These are phyloP conservation scores for Metschnikowia amazonensis DNA, from an alignment of 805 yeast genomes.

Conservation along the genomic window DNA sequence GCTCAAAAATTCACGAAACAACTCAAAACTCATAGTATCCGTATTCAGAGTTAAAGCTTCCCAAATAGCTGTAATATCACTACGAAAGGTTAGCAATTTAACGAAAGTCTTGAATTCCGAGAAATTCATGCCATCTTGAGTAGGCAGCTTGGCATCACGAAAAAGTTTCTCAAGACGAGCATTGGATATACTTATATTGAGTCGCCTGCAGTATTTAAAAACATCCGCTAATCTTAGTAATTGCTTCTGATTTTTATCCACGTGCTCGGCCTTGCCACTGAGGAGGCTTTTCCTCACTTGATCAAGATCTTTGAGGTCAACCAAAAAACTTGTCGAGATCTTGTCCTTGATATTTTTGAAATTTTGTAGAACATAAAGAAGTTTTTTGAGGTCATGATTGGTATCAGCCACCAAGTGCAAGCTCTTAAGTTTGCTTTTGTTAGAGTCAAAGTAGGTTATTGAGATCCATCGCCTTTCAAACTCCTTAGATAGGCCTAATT, in stretches of 20 bases:
- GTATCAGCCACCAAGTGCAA: conserved; percentile 72
- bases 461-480: conserved; percentile 73
- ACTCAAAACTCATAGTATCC: conserved; percentile 20
- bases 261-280: conserved; percentile 19
- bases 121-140: conserved; percentile 49
- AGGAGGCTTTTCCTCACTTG: conserved; percentile 26
- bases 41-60: conserved; percentile 23
- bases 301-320: conserved; percentile 37
- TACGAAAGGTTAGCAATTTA: conserved; percentile 56
- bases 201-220: conserved; percentile 55
- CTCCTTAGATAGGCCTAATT: conserved; percentile 67
- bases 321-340: conserved; percentile 48
- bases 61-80: conserved; percentile 58
- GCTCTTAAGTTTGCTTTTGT: conserved; percentile 65
- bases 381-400: conserved; percentile 54
- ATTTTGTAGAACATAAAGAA: conserved; percentile 56
- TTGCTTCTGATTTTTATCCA: conserved; percentile 24
- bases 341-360: conserved; percentile 62
- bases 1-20: conserved; percentile 38
- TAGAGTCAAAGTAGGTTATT: conserved; percentile 60
- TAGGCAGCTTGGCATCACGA: conserved; percentile 32
- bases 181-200: conserved; percentile 71
- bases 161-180: conserved; percentile 49
- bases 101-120: conserved; percentile 76
- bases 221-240: conserved; percentile 63